phyloP scores from a whole-genome alignment of 2,329 filamentous ascomycete genomes.

The Pseudocercospora cruenta region DNA sequence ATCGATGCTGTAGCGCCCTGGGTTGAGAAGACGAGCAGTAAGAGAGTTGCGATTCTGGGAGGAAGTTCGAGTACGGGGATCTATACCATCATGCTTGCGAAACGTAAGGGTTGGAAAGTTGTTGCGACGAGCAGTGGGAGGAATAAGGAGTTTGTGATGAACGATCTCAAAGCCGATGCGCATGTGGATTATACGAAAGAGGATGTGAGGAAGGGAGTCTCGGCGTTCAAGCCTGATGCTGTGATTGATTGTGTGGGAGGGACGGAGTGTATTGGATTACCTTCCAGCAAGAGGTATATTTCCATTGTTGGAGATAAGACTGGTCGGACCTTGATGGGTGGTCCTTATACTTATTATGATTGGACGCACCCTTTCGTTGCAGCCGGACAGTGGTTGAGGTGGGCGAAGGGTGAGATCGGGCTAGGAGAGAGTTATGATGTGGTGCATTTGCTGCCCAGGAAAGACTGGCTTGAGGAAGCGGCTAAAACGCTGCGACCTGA shows the following conservation, averaged over 20 bases:
- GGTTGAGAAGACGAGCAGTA: slow-evolving; percentile 30
- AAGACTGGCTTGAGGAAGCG: slow-evolving; percentile 55
- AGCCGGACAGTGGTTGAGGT: slow-evolving; percentile 36
- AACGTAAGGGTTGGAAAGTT: slow-evolving; percentile 40
- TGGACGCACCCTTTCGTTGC: slow-evolving; percentile 29
- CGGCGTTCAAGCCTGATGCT: slow-evolving; percentile 56
- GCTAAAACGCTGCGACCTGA: slow-evolving; percentile 58
- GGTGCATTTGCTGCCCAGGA: slow-evolving; percentile 51
- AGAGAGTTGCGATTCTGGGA: slow-evolving; percentile 38
- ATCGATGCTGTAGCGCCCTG: slow-evolving; percentile 35
- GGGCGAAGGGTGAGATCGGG: slow-evolving; percentile 45
- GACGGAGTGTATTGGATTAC: slow-evolving; percentile 38
- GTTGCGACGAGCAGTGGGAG: slow-evolving; percentile 58
- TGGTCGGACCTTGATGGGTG: slow-evolving; percentile 38
- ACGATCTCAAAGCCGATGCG: slow-evolving; percentile 63
- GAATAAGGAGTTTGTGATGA: slow-evolving; percentile 60
- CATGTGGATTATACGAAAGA: slow-evolving; percentile 63
- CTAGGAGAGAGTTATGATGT: slow-evolving; percentile 43
- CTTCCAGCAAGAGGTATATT: slow-evolving; percentile 54
- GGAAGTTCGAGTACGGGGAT: slow-evolving; percentile 39
- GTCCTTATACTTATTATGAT: slow-evolving; percentile 39
- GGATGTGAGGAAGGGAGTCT: slow-evolving; percentile 55
- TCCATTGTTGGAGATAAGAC: slow-evolving; percentile 47
- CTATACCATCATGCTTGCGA: slow-evolving; percentile 39
- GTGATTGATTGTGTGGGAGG: slow-evolving; percentile 64